Percentiles rank a stretch among this genome's conserved stretches.
phyloP scores from a whole-genome alignment of 2,329 filamentous ascomycete species.

The Ampelomyces quisqualis region DNA sequence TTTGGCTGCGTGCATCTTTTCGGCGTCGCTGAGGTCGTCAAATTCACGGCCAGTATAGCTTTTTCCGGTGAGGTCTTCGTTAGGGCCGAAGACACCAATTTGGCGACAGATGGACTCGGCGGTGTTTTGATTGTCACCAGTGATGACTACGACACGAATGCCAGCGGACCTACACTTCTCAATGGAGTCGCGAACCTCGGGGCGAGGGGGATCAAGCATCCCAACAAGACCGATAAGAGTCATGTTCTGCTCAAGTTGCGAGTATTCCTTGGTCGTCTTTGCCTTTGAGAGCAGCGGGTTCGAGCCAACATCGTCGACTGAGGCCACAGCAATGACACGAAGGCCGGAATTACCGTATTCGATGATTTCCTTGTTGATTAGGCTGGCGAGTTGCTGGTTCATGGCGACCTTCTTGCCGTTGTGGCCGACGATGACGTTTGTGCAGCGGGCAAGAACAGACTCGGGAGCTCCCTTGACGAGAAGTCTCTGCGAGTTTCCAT shows the following conservation, averaged over 20 bases:
- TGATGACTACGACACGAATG: conserved; percentile 96
- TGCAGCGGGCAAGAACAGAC: conserved; percentile 89
- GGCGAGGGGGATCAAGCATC: conserved; percentile 95
- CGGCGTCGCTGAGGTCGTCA: conserved; percentile 73
- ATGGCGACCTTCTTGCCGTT: conserved; percentile 76
- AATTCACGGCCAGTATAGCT: conserved; percentile 96
- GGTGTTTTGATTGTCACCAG: conserved; percentile 95
- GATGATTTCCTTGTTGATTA: conserved; percentile 77
- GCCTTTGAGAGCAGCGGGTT: conserved; percentile 72
- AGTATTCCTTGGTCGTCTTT: conserved; percentile 80
- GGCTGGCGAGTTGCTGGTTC: conserved; percentile 64
- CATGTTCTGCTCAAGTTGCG: conserved; percentile 86
- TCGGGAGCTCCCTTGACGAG: conserved; percentile 97
- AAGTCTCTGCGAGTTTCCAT: conserved; percentile 70
- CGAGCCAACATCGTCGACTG: conserved; percentile 70
- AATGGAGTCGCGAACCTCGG: conserved; percentile 85
- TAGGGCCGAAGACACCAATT: conserved; percentile 84
- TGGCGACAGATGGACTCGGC: conserved; percentile 97
- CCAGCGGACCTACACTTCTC: conserved; percentile 87
- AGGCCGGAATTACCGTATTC: conserved; percentile 91
- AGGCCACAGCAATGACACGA: conserved; percentile 90
- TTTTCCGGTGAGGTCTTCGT: conserved; percentile 85
- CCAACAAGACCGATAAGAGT: conserved; percentile 90
- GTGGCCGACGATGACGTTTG: conserved; percentile 73
- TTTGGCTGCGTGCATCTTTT: conserved; percentile 82